Evolutionary conservation across 2,329 filamentous ascomycete genomes (phyloP).

Genomic region (Emmonsiellopsis sp.): DNA sequence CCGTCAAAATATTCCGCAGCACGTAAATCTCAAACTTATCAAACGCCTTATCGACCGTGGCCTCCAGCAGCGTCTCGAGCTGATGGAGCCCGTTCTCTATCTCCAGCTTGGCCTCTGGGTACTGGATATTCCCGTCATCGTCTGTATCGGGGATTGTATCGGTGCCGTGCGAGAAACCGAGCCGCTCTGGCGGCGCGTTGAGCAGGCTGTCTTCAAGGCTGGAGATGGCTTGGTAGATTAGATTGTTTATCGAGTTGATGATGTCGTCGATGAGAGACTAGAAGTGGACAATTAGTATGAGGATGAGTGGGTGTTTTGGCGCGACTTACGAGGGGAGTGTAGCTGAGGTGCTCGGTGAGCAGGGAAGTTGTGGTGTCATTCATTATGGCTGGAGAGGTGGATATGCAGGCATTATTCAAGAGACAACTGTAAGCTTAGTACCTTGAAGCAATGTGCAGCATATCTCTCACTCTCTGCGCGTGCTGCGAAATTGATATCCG

Average conservation of each 20-base stretch:
- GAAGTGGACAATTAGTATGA: slow-evolving; percentile 4
- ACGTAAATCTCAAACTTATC: slow-evolving; percentile 85
- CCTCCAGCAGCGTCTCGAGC: slow-evolving; percentile 70
- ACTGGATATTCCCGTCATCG: slow-evolving; percentile 35
- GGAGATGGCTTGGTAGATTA: slow-evolving; percentile 81
- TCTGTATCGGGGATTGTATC: slow-evolving; percentile 38
- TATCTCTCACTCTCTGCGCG: neutral
- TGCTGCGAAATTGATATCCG: neutral
- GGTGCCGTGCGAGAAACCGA: slow-evolving; percentile 62
- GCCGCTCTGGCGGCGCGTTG: slow-evolving; percentile 58
- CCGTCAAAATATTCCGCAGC: slow-evolving; percentile 71
- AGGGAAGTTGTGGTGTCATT: slow-evolving; percentile 46
- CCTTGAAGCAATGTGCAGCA: neutral
- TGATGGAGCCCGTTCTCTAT: slow-evolving; percentile 83
- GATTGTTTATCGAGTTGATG: slow-evolving; percentile 90
- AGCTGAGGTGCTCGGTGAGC: slow-evolving; percentile 90
- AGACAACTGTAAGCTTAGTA: neutral
- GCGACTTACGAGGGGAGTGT: slow-evolving; percentile 71
- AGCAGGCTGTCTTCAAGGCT: slow-evolving; percentile 77
- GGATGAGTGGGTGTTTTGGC: slow-evolving; percentile 1
- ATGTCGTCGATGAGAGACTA: slow-evolving; percentile 94
- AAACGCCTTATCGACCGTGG: slow-evolving; percentile 74
- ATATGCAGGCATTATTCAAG: neutral
- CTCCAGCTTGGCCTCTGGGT: slow-evolving; percentile 52
- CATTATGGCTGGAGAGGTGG: slow-evolving; percentile 18